Evolutionary conservation across 306 rosid genomes (phyloP), one percentile per base, ranked within the genome.

Genomic region (Corylus heterophylla): DNA sequence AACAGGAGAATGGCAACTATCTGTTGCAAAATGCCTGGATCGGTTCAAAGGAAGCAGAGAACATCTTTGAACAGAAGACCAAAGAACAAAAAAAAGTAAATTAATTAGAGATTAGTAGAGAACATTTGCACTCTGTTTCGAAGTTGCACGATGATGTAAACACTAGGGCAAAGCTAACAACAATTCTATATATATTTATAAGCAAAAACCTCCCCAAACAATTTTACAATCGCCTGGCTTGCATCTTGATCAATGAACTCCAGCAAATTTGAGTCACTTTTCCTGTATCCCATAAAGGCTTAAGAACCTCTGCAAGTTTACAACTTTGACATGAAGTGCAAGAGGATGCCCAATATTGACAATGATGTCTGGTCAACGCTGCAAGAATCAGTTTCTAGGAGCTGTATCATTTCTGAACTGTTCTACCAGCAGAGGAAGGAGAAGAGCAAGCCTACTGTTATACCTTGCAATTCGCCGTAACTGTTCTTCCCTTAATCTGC

Each of bases 361-460:
- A 7, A 64, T 5, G 44, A 64, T 37, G 83, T 52, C 50, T 42
- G 55, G 47, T 35, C 27, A 59, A 64, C 88, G 70, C 79, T 70
- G 61, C 83, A 71, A 54, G 17, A 44, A 51, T 85, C 85, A 90
- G 80, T 87, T 83, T 78, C 92, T 92, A 48, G 92, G 83, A 75
- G 92, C 88, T 64, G 87, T 68, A 74, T 93, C 94, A 76, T 84
- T 89, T 72, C 93, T 81, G 79, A 86, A 81, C 82, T 85, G 93
- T 76, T 91, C 96, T n/a, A 77, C 85, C 0, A 85, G 78, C 9
- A 90, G 89, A 71, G 98, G 98, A 80, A 95, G 96, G 80, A 95
- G 90, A 84, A 93, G 98, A 82, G 92, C 90, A 18, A 95, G 97
- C 88, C 99, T 87, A 48, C 79, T 77, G 81, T 88, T 86, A 87